phyloP scores from a whole-genome alignment of 2,329 filamentous ascomycete genomes.

The Ophiognomonia clavigignenti-juglandacearum region DNA sequence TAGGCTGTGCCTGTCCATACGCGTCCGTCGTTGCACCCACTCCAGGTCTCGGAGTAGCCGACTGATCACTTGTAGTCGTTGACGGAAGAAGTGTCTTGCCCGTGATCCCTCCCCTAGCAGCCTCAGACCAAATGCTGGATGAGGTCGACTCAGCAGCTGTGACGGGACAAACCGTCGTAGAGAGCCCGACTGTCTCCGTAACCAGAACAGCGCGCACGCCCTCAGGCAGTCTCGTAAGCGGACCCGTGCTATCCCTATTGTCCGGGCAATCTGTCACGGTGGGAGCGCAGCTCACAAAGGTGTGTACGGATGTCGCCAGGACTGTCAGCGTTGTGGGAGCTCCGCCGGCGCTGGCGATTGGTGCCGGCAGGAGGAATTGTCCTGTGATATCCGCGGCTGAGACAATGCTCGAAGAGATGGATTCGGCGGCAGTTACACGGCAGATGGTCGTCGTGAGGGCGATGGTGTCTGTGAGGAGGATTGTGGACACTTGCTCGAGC shows the following conservation, averaged over 20 bases:
- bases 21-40: too few relatives aligned
- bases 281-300: background rate
- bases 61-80: background rate
- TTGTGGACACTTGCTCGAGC: conserved; percentile 4
- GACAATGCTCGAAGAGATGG: conserved; percentile 1
- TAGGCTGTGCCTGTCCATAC: too few relatives aligned
- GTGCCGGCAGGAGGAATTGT: background rate
- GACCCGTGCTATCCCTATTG: background rate
- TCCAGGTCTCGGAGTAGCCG: too few relatives aligned
- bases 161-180: background rate
- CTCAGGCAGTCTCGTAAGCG: background rate
- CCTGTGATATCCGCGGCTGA: background rate
- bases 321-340: background rate
- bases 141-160: background rate
- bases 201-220: background rate
- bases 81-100: background rate
- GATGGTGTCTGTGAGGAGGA: background rate
- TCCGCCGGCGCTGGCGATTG: background rate
- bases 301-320: background rate
- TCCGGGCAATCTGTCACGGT: background rate
- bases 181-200: background rate
- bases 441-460: background rate
- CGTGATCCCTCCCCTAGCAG: conserved; percentile 4
- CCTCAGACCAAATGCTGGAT: background rate
- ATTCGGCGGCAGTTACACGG: background rate